Evolutionary conservation across 768 basidiomycete genomes (phyloP), one percentile per base, ranked within the genome.

Genomic region (Leucocoprinus leucothites): DNA sequence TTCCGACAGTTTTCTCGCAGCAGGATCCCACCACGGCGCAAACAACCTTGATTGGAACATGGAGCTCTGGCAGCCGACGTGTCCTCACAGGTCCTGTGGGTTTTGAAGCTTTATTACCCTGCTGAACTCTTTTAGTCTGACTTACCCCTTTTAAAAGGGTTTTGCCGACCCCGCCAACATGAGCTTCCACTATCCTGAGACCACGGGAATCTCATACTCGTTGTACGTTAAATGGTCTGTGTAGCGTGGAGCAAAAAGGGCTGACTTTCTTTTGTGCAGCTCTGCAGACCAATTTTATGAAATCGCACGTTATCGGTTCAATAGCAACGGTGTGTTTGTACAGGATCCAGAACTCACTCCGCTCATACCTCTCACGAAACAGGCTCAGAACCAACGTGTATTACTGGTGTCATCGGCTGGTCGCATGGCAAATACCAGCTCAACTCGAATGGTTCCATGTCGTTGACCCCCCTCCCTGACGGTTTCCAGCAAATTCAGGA

Each of bases 401-500:
- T 97, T 63, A 87, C 86, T 11, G 95, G 89, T 13, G 82, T 89
- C 66, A 81, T 98, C 64, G 81, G 83, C 63, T 99, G 91, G 91
- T 85, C 84, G 59, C 97, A 98, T 67, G 97, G 97, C 11, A 85
- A 69, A 25, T 94, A 87, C 71, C 57, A 65, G 0, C 70, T 89
- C 43, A 72, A 82, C 57, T 19, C 73, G 50, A 95, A 98, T 64
- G 94, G 94, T 6, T 96, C 93, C 9, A 82, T 98, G 57, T 67
- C 80, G 38, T 72, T 93, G 64, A 71, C 65, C 2, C 91, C 94
- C 1, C 80, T 93, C 59, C 81, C 78, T 16, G 96, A 99, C 67
- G 96, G 96, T 14, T 91, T 84, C 71, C 93, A 97, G 68, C 95
- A 96, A 76, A 80, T 98, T 38, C 94, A 99, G 75, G 89, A 95